Conservation (phyloP, 208 protist genomes). For the Trypanosoma scelopori region DNA sequence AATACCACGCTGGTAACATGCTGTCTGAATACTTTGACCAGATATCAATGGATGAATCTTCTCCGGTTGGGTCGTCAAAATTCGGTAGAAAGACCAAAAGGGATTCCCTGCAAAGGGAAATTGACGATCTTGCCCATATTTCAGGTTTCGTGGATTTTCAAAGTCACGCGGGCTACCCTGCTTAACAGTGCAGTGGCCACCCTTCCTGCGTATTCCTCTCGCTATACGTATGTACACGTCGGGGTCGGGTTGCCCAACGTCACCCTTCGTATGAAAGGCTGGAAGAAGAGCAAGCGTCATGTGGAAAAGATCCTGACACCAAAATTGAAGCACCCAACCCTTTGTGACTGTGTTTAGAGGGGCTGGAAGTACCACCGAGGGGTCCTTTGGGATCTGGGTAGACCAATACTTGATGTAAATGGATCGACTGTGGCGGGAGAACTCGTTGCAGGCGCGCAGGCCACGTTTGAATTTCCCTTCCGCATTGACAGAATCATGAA, state of each 20-base stretch:
- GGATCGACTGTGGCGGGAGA: slow-evolving; percentile 27
- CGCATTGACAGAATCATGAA: slow-evolving; percentile 15
- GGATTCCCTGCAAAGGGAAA: slow-evolving; percentile 38
- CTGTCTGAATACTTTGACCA: slow-evolving; percentile 19
- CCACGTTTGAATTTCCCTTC: neutral
- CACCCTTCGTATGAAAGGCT: slow-evolving; percentile 29
- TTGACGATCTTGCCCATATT: slow-evolving; percentile 31
- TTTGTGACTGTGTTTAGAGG: slow-evolving; percentile 30
- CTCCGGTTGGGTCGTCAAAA: slow-evolving; percentile 26
- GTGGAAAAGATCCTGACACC: slow-evolving; percentile 46
- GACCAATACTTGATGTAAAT: slow-evolving; percentile 34
- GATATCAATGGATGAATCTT: slow-evolving; percentile 29
- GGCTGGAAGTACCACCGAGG: slow-evolving; percentile 15
- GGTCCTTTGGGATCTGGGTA: slow-evolving; percentile 14
- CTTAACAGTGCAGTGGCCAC: slow-evolving; percentile 33
- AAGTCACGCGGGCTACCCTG: slow-evolving; percentile 26
- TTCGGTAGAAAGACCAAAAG: slow-evolving; percentile 35
- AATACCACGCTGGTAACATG: slow-evolving; percentile 33
- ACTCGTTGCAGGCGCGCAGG: slow-evolving; percentile 35
- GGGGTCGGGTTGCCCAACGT: slow-evolving; percentile 9
- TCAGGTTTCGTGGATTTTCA: slow-evolving; percentile 23
- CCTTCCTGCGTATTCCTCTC: slow-evolving; percentile 19
- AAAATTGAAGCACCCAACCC: slow-evolving; percentile 39
- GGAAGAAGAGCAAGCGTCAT: slow-evolving; percentile 36
- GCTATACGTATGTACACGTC: slow-evolving; percentile 37